Evolutionary conservation across 2,329 filamentous ascomycete species (phyloP).

Genomic region (Cladosporium sp.): DNA sequence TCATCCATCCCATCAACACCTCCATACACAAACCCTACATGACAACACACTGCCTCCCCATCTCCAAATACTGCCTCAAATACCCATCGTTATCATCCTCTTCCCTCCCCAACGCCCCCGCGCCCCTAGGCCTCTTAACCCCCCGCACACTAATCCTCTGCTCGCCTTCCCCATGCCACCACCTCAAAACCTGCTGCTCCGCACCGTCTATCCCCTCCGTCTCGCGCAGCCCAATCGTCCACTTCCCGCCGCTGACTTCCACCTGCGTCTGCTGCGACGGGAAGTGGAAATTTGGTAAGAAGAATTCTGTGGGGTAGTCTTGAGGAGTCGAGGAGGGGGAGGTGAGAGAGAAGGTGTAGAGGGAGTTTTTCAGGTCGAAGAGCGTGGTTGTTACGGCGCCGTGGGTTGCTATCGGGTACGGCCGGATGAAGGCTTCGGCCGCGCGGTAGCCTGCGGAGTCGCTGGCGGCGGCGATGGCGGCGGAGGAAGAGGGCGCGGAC

Average conservation of each 20-base stretch:
- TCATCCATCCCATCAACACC: background rate
- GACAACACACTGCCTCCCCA: constrained; percentile 43
- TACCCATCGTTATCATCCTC: constrained; percentile 74
- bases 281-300: constrained; percentile 90
- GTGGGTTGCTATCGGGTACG: constrained; percentile 72
- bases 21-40: constrained; percentile 39
- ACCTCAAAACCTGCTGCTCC: constrained; percentile 71
- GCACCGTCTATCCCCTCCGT: constrained; percentile 63
- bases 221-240: constrained; percentile 77
- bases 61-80: constrained; percentile 60
- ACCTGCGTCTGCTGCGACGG: constrained; percentile 68
- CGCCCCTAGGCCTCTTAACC: constrained; percentile 58
- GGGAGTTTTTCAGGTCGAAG: constrained; percentile 79
- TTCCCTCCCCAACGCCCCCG: constrained; percentile 39
- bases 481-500: constrained; percentile 26
- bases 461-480: constrained; percentile 28
- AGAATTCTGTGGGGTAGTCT: constrained; percentile 74
- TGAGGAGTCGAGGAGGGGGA: constrained; percentile 61
- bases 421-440: constrained; percentile 89
- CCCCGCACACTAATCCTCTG: constrained; percentile 78
- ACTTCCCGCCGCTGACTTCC: constrained; percentile 80
- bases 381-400: constrained; percentile 70
- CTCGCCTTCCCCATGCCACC: constrained; percentile 90
- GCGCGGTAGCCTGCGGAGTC: constrained; percentile 75
- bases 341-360: constrained; percentile 70